Base-by-base conservation (phyloP, 768 basidiomycete genomes). In the Lactarius vividus region DNA sequence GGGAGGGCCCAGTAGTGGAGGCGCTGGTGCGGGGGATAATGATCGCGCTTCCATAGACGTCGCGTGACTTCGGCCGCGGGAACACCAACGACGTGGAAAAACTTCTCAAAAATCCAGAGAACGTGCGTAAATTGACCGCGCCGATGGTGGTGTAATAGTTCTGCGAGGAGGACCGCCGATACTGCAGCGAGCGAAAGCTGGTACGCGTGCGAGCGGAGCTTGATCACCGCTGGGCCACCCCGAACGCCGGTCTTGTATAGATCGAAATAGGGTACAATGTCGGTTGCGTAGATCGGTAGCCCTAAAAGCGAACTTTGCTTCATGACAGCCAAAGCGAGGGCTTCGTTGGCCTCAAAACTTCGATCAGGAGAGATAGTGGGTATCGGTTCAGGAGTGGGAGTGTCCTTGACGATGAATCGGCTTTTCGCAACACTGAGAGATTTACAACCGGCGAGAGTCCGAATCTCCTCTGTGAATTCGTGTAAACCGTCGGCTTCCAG, bases 11-110 rank as follows among this genome's bases (percentile, higher is more conserved):
- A 2, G 18, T 1, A 0, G 29, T 29, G 3, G 26, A 64, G 44
- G 3, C 26, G 69, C 42, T 28, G 15, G 46, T 53, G 20, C 18
- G 29, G 40, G 23, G 52, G 57, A 63, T 53, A 69, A 10, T 65
- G 53, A n/a, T 39, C 7, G 46, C 63, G 42, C 35, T 26, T 46
- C 60, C 59, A 65, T 3, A 70, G 49, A 4, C 16, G 57, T 46
- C 33, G 57, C 23, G 3, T 49, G 49, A 59, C 11, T 1, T 66
- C 63, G 15, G 63, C 42, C 11, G n/a, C 23, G 0, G 88, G 86
- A n/a, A 90, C 76, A 16, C 84, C 87, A 42, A 79, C 74, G 8
- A 79, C 67, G 62, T 79, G 80, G 70, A 87, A 89, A 61, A 84
- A 79, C 7, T 81, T 77, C 15, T 75, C 73, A 71, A 85, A 91